Conservation (phyloP, 176 grass and related monocot genomes). For the Cocos nucifera region DNA sequence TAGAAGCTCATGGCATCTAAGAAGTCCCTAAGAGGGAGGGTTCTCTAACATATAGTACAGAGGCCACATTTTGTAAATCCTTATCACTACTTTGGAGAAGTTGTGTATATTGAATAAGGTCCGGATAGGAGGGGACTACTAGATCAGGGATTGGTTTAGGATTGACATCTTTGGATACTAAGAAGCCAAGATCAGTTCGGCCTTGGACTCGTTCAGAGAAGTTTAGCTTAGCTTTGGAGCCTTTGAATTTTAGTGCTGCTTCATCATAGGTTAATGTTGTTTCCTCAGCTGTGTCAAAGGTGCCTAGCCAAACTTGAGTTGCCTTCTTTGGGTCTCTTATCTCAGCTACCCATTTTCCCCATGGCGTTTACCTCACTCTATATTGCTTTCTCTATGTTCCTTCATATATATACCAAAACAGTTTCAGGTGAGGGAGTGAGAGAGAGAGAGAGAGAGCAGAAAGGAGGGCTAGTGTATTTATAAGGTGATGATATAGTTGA, state of each 20-base stretch:
- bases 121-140: constrained; percentile 16
- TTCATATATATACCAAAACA: neutral
- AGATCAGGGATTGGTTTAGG: neutral
- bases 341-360: constrained; percentile 10
- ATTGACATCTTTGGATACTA: neutral
- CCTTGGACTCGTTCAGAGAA: constrained; percentile 12
- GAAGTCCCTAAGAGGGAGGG: too few relatives aligned
- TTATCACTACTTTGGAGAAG: constrained; percentile 31
- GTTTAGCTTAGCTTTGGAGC: constrained; percentile 61
- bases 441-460: too few relatives aligned
- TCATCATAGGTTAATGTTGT: constrained; percentile 48
- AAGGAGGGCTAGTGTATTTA: too few relatives aligned
- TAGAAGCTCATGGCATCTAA: too few relatives aligned
- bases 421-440: too few relatives aligned
- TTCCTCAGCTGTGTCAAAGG: constrained; percentile 38
- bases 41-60: too few relatives aligned
- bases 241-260: constrained; percentile 42
- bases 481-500: too few relatives aligned
- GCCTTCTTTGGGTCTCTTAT: constrained; percentile 13
- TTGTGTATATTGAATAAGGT: constrained; percentile 33
- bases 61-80: constrained; percentile 8
- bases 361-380: constrained; percentile 1
- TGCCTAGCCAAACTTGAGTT: constrained; percentile 48
- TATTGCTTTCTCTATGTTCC: neutral
- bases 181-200: neutral